Conservation (phyloP, 2,329 filamentous ascomycete genomes). For the Cladosporium sp. region DNA sequence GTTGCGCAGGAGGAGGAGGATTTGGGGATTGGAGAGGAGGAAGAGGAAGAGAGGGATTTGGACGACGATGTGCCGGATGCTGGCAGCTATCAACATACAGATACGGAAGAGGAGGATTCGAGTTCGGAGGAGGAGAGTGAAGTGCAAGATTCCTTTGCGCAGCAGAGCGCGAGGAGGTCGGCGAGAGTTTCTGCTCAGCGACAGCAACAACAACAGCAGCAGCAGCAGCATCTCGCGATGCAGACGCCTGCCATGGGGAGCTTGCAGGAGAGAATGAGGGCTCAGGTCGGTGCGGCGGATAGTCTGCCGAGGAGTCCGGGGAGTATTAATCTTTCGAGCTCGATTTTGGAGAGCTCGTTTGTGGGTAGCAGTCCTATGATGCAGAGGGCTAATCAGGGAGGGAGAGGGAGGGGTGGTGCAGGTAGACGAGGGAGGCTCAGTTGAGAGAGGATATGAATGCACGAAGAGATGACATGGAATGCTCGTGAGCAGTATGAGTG, state of each 20-base stretch:
- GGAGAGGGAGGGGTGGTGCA: slow-evolving; percentile 11
- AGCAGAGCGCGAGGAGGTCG: slow-evolving; percentile 17
- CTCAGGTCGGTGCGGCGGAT: slow-evolving; percentile 26
- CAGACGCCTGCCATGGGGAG: slow-evolving; percentile 15
- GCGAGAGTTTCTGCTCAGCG: slow-evolving; percentile 33
- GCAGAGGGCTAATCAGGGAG: slow-evolving; percentile 20
- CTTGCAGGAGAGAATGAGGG: slow-evolving; percentile 28
- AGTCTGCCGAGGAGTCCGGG: slow-evolving; percentile 28
- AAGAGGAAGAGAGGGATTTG: slow-evolving; percentile 28
- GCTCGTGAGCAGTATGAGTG: too few species aligned
- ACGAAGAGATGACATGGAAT: too few species aligned
- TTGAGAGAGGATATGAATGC: neutral
- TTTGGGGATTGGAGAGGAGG: slow-evolving; percentile 30
- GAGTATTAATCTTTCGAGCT: slow-evolving; percentile 30
- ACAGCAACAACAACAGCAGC: slow-evolving; percentile 8
- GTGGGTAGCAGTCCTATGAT: slow-evolving; percentile 33
- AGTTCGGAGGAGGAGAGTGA: slow-evolving; percentile 21
- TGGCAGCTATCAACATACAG: slow-evolving; percentile 51
- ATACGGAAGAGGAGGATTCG: slow-evolving; percentile 46
- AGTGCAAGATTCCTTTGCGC: slow-evolving; percentile 25
- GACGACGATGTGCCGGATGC: slow-evolving; percentile 51
- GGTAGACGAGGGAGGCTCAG: slow-evolving; percentile 5
- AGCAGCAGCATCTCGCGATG: neutral
- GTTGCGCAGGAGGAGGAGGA: slow-evolving; percentile 45
- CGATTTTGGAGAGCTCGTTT: slow-evolving; percentile 33